Percentiles rank a stretch among this genome's conserved stretches.
Conservation (phyloP, 495 filamentous ascomycete genomes). For the Penicillium tannophilum region DNA sequence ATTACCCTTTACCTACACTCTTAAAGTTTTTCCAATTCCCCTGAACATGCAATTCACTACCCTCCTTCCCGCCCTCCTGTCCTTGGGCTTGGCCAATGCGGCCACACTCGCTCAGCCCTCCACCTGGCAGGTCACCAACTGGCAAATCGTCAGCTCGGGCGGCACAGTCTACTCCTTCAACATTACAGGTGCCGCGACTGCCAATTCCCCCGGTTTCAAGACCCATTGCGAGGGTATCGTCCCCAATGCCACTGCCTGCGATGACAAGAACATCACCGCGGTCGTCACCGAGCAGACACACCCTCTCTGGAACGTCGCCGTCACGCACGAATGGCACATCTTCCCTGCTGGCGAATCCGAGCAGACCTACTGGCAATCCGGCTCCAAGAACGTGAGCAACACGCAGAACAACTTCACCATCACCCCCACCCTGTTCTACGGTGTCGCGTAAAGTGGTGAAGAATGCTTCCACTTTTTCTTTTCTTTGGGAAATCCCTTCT, state of each 20-base stretch:
- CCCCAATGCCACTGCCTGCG: constrained; percentile 28
- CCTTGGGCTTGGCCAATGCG: constrained; percentile 30
- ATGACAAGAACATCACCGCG: constrained; percentile 31
- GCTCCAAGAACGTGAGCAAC: constrained; percentile 18
- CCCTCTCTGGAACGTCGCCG: constrained; percentile 38
- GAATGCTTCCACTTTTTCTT: background rate
- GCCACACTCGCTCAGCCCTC: constrained; percentile 19
- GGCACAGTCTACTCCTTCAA: constrained; percentile 42
- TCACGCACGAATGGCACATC: constrained; percentile 35
- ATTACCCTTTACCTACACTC: background rate
- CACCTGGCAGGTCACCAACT: constrained; percentile 33
- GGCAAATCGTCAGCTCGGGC: constrained; percentile 37
- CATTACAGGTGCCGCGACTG: constrained; percentile 29
- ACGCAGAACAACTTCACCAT: constrained; percentile 15
- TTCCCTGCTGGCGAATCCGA: constrained; percentile 21
- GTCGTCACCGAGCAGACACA: constrained; percentile 24
- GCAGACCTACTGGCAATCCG: constrained; percentile 23
- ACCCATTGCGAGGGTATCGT: constrained; percentile 42
- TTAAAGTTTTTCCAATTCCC: background rate
- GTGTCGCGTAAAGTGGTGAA: constrained; percentile 17
- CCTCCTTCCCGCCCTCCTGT: constrained; percentile 33
- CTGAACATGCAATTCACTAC: constrained; percentile 39
- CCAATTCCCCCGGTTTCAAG: constrained; percentile 43
- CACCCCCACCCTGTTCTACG: constrained; percentile 20
- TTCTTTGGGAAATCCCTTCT: background rate